Percentiles rank a stretch among this genome's conserved stretches.
Conservation (phyloP, 495 filamentous ascomycete species). For the Neurospora sp. region DNA sequence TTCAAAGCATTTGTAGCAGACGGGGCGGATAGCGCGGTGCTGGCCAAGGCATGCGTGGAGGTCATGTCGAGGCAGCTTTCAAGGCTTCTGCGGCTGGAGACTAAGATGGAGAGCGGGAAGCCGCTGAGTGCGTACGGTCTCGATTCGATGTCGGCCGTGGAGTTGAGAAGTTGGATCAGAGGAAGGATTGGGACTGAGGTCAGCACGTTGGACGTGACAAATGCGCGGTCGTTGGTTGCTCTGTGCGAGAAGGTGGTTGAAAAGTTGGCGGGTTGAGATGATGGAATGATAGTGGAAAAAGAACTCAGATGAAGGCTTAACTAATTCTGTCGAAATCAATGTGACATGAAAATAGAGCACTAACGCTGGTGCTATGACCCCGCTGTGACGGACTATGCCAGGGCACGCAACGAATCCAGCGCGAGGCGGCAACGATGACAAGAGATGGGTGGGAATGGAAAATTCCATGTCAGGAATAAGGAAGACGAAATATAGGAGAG, state of each 20-base stretch:
- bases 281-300: neutral
- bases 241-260: slow-evolving; percentile 5
- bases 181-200: neutral
- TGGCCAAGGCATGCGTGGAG: neutral
- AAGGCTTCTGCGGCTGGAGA: slow-evolving; percentile 5
- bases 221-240: slow-evolving; percentile 1
- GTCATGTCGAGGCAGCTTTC: neutral
- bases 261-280: neutral
- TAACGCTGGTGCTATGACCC: neutral
- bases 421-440: no score
- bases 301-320: neutral
- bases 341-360: neutral
- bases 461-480: no score
- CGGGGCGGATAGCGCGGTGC: neutral
- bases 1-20: slow-evolving; percentile 2
- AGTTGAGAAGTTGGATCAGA: slow-evolving; percentile 1
- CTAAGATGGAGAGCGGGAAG: slow-evolving; percentile 3
- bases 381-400: neutral
- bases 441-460: no score
- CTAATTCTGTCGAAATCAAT: neutral
- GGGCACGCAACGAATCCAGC: no score
- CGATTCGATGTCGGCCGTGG: slow-evolving; percentile 6
- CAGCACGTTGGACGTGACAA: slow-evolving; percentile 1
- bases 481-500: no score
- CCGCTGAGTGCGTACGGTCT: slow-evolving; percentile 10